Evolutionary conservation across 768 basidiomycete species (phyloP), one percentile per base, ranked within the genome.

Genomic region (Phanerochaete sordida): DNA sequence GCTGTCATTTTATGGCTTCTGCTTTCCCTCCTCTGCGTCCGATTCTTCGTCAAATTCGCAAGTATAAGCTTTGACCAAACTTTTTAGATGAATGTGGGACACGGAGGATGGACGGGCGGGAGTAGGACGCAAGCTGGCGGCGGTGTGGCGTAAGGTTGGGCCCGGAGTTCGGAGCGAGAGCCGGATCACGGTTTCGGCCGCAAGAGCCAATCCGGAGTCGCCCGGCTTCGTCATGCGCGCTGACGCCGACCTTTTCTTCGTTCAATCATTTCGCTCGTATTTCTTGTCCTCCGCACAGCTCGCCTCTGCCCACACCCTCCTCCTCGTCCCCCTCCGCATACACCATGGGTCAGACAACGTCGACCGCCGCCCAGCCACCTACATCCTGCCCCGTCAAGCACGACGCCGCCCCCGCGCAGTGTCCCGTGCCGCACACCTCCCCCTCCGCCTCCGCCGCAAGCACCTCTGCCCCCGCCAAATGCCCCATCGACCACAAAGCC

Each of bases 341-440:
- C 4, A 57, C 31, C 8, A 71, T 71, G 70, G 70, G 70, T 47
- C 70, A 71, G 58, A 56, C 68, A 52, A 52, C 70, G n/a, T 71
- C 70, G 12, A 53, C 67, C 16, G 31, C 63, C 16, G 37, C 61
- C 23, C 63, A 64, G 2, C 43, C 63, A 27, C 62, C 67, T 3
- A 59, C 69, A 6, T 58, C 52, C 39, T 70, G 66, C 47, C 65
- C 65, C 43, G 59, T 68, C n/a, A 56, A 63, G 56, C 65, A 66
- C 55, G 31, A 65, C 33, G 44, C 65, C 28, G 37, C 73, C 39
- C 62, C 75, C 48, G 59, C 64, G 53, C 72, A 67, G 12, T 82
- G 79, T 63, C 79, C 79, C 46, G 71, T 79, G 54, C 72, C 76
- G 54, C 80, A 79, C 62, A 69, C 43, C 61, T 70, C 52, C 60